phyloP scores from a whole-genome alignment of 768 basidiomycete species.

The Rhizopogon salebrosus region DNA sequence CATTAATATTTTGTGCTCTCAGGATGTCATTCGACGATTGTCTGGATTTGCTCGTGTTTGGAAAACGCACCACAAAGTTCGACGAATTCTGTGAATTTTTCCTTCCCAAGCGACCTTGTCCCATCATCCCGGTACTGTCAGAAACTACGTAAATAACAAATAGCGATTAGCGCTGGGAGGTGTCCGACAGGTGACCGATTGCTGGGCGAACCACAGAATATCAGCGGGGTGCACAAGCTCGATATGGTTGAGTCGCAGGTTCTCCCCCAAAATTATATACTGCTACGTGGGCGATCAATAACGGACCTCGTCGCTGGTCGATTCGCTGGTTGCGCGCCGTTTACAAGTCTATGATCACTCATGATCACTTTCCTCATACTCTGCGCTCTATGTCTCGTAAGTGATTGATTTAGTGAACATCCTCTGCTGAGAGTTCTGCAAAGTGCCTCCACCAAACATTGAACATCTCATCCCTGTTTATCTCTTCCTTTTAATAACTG shows the following conservation, averaged over 20 bases:
- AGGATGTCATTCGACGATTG: neutral
- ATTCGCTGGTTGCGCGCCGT: neutral
- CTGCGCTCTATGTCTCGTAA: slow-evolving; percentile 13
- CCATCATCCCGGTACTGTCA: neutral
- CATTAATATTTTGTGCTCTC: neutral
- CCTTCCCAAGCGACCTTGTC: neutral
- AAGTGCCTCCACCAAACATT: slow-evolving; percentile 15
- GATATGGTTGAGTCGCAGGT: neutral
- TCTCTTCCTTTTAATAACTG: slow-evolving; percentile 43
- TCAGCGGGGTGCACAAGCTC: neutral
- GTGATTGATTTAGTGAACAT: neutral
- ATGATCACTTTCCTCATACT: neutral
- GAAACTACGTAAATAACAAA: neutral
- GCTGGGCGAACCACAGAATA: neutral
- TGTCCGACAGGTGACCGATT: neutral
- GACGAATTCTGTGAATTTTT: neutral
- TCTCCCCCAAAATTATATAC: slow-evolving; percentile 3
- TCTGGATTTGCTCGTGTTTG: neutral
- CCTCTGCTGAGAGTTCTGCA: neutral
- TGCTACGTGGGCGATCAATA: neutral
- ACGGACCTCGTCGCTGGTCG: neutral
- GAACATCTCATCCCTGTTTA: slow-evolving; percentile 32
- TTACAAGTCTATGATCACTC: neutral
- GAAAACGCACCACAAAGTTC: neutral
- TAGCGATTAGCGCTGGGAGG: neutral